Evolutionary conservation across 1,284 basidiomycete genomes (phyloP), one percentile per base, ranked within the genome.

Genomic region (Fistulinella cinereoalba): DNA sequence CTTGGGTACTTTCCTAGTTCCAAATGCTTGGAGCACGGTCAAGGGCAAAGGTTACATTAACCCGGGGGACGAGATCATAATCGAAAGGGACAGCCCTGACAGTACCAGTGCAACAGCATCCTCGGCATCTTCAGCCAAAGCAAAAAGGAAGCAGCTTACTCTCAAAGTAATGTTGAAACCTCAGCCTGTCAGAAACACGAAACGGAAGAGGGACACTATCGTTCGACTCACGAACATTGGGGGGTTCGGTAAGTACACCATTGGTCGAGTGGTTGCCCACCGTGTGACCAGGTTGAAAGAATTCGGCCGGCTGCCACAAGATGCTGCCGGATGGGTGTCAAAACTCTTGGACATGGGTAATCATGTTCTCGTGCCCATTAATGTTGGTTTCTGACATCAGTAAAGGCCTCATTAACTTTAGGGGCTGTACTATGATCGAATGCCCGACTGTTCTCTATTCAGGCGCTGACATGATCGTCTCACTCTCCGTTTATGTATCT

Each of bases 21-120:
- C 76, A n/a, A 84, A 85, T 55, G 87, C 85, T 9, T 90, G 85
- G 85, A 85, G 83, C 52, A 90, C 83, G 18, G 81, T 77, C n/a
- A 83, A 78, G 44, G 86, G 85, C 2, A 79, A 76, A 53, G 81
- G 83, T 3, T 87, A 87, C 53, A 70, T 86, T 37, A 81, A 81
- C 45, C 53, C 67, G 16, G 80, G 80, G n/a, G 86, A 89, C n/a
- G 63, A 71, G 21, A 70, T 89, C 27, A 57, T 58, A 27, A 70
- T 89, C 12, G 75, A 79, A 55, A 70, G 84, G 39, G 83, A 87
- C 43, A 66, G 70, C 31, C 66, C 65, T 6, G 68, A 73, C 5
- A 69, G 73, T 15, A 41, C 52, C 7, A 49, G 42, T 23, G 22
- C 40, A 16, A 41, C 56, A 11, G 64, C n/a, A n/a, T n/a, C n/a